These are phyloP conservation scores for Dichomitus squalens DNA, from an alignment of 1,284 basidiomycete species.

Conservation along the genomic window DNA sequence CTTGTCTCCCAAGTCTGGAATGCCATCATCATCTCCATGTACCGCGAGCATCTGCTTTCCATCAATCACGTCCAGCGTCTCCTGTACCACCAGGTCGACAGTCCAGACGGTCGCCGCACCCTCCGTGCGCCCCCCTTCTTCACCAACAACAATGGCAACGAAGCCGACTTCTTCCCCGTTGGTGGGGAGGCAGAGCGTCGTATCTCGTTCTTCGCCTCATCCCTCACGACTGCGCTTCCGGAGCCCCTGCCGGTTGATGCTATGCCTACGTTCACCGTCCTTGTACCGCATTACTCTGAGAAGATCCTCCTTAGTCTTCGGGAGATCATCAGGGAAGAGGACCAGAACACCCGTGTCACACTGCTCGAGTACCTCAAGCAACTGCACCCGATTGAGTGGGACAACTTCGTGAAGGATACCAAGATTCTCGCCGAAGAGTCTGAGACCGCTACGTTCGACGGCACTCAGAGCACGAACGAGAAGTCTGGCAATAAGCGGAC, in stretches of 20 bases:
- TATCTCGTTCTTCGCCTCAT: conserved; percentile 96
- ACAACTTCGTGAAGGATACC: conserved; percentile 99
- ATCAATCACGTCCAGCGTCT: conserved; percentile 95
- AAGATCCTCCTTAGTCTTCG: conserved; percentile 93
- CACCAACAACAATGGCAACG: conserved; percentile 83
- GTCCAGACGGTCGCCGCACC: conserved; percentile 83
- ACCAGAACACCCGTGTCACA: conserved; percentile 94
- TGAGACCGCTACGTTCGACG: conserved; percentile 48
- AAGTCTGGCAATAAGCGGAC: conserved; percentile 71
- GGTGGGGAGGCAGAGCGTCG: conserved; percentile 95
- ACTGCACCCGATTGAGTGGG: conserved; percentile 99
- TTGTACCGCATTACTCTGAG: conserved; percentile 96
- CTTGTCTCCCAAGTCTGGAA: conserved; percentile 98
- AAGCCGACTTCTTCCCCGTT: conserved; percentile 87
- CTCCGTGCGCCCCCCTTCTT: conserved; percentile 95
- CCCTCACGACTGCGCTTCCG: conserved; percentile 89
- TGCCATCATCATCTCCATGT: conserved; percentile 98
- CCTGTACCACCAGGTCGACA: conserved; percentile 92
- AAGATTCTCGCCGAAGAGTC: conserved; percentile 98
- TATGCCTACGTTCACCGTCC: conserved; percentile 97
- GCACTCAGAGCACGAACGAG: conserved; percentile 66
- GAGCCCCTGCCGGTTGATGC: conserved; percentile 93
- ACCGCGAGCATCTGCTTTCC: conserved; percentile 92
- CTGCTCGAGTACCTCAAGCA: conserved; percentile 97
- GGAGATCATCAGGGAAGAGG: conserved; percentile 96